Evolutionary conservation across 1,284 basidiomycete genomes (phyloP).

Genomic region (Cystobasidiaceae sp.): DNA sequence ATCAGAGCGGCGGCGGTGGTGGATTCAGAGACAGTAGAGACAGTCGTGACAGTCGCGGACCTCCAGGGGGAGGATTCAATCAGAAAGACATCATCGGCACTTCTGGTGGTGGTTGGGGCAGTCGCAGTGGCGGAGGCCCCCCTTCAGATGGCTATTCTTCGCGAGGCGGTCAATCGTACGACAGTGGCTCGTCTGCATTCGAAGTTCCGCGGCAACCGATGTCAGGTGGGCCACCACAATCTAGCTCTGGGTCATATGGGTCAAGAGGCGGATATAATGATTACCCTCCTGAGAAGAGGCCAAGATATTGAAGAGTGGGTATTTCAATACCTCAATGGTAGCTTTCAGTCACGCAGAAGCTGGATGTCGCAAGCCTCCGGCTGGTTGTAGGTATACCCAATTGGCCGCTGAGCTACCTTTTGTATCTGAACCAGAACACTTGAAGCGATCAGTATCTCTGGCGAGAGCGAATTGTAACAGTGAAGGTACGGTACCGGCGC

Average conservation of each 20-base stretch:
- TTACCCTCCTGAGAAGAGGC: constrained; percentile 52
- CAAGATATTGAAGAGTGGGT: background rate
- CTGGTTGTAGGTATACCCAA: too few relatives aligned
- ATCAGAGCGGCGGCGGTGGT: constrained; percentile 50
- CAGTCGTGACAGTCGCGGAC: constrained; percentile 32
- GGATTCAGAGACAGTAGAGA: constrained; percentile 34
- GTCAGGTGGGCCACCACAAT: background rate
- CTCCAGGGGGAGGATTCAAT: constrained; percentile 42
- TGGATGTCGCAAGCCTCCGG: too few relatives aligned
- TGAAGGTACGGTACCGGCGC: too few relatives aligned
- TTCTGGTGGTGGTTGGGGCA: constrained; percentile 48
- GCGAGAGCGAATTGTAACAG: too few relatives aligned
- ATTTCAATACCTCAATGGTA: too few relatives aligned
- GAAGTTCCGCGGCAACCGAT: constrained; percentile 10
- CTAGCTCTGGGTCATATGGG: background rate
- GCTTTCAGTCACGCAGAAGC: too few relatives aligned
- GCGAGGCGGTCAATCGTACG: constrained; percentile 1
- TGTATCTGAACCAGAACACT: too few relatives aligned
- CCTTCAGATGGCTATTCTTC: constrained; percentile 56
- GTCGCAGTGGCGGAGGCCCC: constrained; percentile 56
- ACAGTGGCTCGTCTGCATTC: background rate
- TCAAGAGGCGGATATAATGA: constrained; percentile 58
- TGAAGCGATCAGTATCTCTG: too few relatives aligned
- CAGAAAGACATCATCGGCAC: constrained; percentile 45
- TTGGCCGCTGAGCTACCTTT: too few relatives aligned